Conservation (phyloP, 768 basidiomycete species). For the Pisolithus orientalis region DNA sequence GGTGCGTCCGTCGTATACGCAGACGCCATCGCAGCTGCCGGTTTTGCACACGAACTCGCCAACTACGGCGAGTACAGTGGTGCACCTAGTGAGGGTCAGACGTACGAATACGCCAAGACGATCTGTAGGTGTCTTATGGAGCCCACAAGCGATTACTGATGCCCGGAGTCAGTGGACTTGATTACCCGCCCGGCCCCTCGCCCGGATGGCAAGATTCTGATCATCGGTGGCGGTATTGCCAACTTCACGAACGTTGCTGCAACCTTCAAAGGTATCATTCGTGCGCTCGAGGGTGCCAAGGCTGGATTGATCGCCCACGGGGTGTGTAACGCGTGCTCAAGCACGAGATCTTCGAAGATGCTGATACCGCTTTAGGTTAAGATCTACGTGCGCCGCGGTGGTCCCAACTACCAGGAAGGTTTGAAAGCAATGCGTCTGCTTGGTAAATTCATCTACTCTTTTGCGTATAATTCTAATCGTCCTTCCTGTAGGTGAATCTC, state of each 20-base stretch:
- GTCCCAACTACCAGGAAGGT: slow-evolving; percentile 98
- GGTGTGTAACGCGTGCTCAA: slow-evolving; percentile 5
- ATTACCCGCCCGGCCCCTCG: slow-evolving; percentile 85
- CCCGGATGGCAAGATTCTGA: slow-evolving; percentile 92
- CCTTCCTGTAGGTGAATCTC: slow-evolving; percentile 55
- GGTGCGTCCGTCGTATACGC: slow-evolving; percentile 69
- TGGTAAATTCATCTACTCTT: slow-evolving; percentile 28
- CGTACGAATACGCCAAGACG: slow-evolving; percentile 99
- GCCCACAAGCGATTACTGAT: neutral
- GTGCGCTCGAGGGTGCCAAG: slow-evolving; percentile 91
- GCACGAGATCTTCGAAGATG: neutral
- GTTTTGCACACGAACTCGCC: slow-evolving; percentile 94
- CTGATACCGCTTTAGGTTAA: slow-evolving; percentile 47
- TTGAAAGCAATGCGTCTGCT: slow-evolving; percentile 98
- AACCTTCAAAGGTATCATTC: slow-evolving; percentile 99
- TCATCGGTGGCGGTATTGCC: slow-evolving; percentile 99
- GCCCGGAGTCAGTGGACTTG: slow-evolving; percentile 59
- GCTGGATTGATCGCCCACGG: slow-evolving; percentile 58
- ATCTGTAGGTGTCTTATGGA: slow-evolving; percentile 53
- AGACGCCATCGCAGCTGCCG: slow-evolving; percentile 84
- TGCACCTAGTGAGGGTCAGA: slow-evolving; percentile 96
- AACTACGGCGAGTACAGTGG: slow-evolving; percentile 99
- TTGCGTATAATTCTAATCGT: neutral
- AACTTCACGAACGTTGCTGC: slow-evolving; percentile 99
- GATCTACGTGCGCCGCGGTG: slow-evolving; percentile 97